These are phyloP conservation scores for Sungouiozyma intestinalis DNA, from an alignment of 805 yeast genomes.

Conservation along the genomic window DNA sequence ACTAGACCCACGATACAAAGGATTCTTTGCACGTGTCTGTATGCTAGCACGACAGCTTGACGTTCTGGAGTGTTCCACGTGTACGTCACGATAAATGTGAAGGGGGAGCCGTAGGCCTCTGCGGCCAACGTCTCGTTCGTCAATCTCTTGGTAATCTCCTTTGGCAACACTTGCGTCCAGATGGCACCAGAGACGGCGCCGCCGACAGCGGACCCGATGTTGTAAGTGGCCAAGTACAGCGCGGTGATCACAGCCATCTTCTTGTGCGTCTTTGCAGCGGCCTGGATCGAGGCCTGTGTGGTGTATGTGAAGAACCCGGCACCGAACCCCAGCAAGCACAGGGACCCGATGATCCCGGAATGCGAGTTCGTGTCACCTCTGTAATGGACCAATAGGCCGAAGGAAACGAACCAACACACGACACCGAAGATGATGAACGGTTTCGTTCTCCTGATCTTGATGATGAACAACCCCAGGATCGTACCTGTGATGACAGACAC, in stretches of 20 bases:
- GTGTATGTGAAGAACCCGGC: conserved; percentile 65
- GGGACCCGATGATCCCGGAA: conserved; percentile 56
- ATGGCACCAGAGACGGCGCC: conserved; percentile 57
- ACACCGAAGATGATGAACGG: conserved; percentile 51
- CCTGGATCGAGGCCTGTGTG: conserved; percentile 50
- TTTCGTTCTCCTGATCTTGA: conserved; percentile 43
- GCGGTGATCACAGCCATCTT: conserved; percentile 56
- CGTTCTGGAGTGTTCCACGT: conserved; percentile 55
- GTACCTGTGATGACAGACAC: conserved; percentile 55
- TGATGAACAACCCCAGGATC: conserved; percentile 40
- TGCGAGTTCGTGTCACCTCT: conserved; percentile 43
- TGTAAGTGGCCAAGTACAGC: conserved; percentile 44
- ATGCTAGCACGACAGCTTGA: conserved; percentile 41
- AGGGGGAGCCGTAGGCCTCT: conserved; percentile 41
- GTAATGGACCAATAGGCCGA: conserved; percentile 48
- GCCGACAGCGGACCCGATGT: conserved; percentile 58
- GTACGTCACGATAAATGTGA: conserved; percentile 35
- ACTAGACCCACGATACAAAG: conserved; percentile 45
- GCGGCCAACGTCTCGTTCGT: conserved; percentile 27
- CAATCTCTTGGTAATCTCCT: conserved; percentile 31
- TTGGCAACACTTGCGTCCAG: conserved; percentile 52
- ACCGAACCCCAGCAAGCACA: conserved; percentile 58
- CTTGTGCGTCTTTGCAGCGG: conserved; percentile 47
- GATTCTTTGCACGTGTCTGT: conserved; percentile 44
- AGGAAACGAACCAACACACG: conserved; percentile 45